Evolutionary conservation across 208 protist genomes (phyloP).

Genomic region (Trypanosoma scelopori): DNA sequence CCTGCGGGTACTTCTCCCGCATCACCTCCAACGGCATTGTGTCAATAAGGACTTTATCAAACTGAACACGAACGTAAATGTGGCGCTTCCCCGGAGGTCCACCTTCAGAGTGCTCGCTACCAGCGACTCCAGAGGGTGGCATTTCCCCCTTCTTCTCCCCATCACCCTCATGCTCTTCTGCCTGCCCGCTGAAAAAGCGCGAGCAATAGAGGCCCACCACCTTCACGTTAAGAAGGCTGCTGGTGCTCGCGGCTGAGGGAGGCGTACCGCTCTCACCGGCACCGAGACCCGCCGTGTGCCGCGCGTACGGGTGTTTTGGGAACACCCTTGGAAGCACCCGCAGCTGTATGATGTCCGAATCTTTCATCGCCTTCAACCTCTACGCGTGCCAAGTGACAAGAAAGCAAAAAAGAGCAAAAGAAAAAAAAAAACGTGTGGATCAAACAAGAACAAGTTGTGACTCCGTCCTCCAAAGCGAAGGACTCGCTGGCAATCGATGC

Average conservation of each 20-base stretch:
- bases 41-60: constrained; percentile 55
- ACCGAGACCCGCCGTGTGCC: constrained; percentile 24
- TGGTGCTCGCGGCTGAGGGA: background rate
- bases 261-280: background rate
- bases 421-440: background rate
- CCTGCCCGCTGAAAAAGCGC: background rate
- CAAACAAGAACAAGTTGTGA: background rate
- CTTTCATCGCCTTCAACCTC: constrained; percentile 7
- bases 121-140: background rate
- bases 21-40: constrained; percentile 72
- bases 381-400: background rate
- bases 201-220: constrained; percentile 32
- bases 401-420: background rate
- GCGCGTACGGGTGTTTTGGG: constrained; percentile 25
- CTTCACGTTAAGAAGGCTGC: constrained; percentile 14
- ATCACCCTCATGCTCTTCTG: background rate
- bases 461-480: too few relatives aligned
- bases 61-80: constrained; percentile 77
- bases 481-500: too few relatives aligned
- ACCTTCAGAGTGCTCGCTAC: background rate
- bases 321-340: constrained; percentile 28
- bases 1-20: constrained; percentile 69
- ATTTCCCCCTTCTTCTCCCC: background rate
- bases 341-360: constrained; percentile 20
- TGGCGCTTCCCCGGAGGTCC: constrained; percentile 18